phyloP scores from a whole-genome alignment of 139 green algal genomes.

The Choricystis sp. region DNA sequence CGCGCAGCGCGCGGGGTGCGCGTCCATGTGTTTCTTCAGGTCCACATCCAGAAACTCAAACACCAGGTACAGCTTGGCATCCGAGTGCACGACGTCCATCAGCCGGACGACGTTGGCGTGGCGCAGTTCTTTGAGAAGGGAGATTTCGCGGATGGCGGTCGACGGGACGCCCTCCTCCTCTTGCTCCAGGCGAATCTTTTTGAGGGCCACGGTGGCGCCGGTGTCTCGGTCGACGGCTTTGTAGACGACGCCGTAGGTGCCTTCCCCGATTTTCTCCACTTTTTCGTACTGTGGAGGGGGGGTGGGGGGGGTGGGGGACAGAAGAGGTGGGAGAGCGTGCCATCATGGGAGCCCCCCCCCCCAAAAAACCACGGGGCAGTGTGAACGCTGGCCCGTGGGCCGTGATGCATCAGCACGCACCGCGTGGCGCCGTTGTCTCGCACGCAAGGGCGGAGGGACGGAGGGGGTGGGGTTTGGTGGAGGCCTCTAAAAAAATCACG shows the following conservation, averaged over 20 bases:
- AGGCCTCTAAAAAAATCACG: too few relatives aligned
- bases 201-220: constrained; percentile 64
- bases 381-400: too few relatives aligned
- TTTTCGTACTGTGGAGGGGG: constrained; percentile 59
- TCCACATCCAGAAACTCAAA: constrained; percentile 98
- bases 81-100: constrained; percentile 75
- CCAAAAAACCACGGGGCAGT: too few relatives aligned
- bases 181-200: constrained; percentile 76
- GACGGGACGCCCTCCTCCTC: constrained; percentile 72
- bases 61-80: constrained; percentile 80
- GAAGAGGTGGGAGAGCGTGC: too few relatives aligned
- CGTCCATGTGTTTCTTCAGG: constrained; percentile 95
- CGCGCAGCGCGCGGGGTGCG: constrained; percentile 21
- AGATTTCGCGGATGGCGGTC: constrained; percentile 66
- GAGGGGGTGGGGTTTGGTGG: too few relatives aligned
- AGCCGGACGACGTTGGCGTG: constrained; percentile 58
- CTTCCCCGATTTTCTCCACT: constrained; percentile 82
- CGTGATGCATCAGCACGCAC: too few relatives aligned
- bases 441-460: too few relatives aligned
- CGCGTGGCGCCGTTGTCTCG: too few relatives aligned
- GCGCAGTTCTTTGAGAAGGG: constrained; percentile 70
- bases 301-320: not conserved
- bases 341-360: too few relatives aligned
- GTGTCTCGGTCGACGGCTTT: constrained; percentile 59
- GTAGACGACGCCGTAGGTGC: constrained; percentile 96